Conservation (phyloP, 225 moss, liverwort and hornwort genomes). For the Takakia lepidozioides region DNA sequence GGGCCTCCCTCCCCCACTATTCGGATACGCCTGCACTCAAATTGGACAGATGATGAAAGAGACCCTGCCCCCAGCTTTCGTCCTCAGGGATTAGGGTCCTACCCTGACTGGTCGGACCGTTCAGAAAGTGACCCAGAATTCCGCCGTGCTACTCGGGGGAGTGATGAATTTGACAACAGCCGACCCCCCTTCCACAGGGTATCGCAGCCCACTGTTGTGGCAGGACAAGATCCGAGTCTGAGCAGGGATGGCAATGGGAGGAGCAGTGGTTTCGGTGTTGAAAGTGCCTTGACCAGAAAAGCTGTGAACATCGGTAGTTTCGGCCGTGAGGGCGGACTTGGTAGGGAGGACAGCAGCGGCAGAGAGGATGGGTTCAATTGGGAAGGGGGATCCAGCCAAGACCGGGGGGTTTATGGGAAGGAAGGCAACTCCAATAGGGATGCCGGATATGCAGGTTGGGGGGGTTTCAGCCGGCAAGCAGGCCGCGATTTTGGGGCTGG, state of each 20-base stretch:
- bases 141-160: constrained; percentile 50
- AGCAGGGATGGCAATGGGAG: constrained; percentile 35
- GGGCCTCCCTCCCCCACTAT: constrained; percentile 43
- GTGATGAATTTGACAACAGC: constrained; percentile 64
- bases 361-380: constrained; percentile 28
- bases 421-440: constrained; percentile 57
- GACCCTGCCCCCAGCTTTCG: constrained; percentile 67
- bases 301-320: constrained; percentile 29
- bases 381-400: constrained; percentile 44
- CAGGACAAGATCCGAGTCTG: constrained; percentile 40
- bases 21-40: constrained; percentile 68
- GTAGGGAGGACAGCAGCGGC: constrained; percentile 28
- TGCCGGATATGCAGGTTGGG: constrained; percentile 43
- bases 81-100: constrained; percentile 51
- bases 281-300: constrained; percentile 50
- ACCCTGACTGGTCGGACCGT: constrained; percentile 64
- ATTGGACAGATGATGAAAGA: constrained; percentile 99
- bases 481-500: constrained; percentile 49
- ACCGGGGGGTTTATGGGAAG: too few relatives aligned
- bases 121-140: constrained; percentile 51
- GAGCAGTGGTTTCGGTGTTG: constrained; percentile 37
- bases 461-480: constrained; percentile 56
- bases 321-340: constrained; percentile 35
- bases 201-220: constrained; percentile 26
- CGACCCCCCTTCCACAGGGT: constrained; percentile 54